Percentiles rank a stretch among this genome's conserved stretches.
Evolutionary conservation across 2,329 filamentous ascomycete species (phyloP).

Genomic region (Fusarium beomiforme): DNA sequence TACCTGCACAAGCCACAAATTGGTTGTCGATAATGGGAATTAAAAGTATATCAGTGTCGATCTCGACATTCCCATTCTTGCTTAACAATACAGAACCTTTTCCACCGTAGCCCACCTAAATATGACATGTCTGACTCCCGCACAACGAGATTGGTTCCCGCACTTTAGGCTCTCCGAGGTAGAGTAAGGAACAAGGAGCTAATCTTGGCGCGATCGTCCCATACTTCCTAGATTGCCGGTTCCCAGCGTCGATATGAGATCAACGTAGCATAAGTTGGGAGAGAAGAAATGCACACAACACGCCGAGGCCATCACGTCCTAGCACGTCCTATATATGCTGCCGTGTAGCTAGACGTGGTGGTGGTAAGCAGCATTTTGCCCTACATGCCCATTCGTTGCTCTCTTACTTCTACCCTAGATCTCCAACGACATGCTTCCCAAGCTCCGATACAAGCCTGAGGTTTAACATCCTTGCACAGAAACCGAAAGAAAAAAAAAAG

Average conservation of each 20-base stretch:
- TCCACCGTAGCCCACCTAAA: neutral
- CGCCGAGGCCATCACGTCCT: neutral
- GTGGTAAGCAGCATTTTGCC: neutral
- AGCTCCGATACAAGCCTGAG: conserved; percentile 12
- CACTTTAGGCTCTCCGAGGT: neutral
- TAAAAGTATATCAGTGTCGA: conserved; percentile 12
- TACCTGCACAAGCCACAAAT: conserved; percentile 22
- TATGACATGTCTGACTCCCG: conserved; percentile 25
- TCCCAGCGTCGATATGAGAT: conserved; percentile 25
- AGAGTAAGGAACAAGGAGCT: neutral
- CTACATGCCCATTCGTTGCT: conserved; percentile 17
- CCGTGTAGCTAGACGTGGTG: neutral
- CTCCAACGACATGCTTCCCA: neutral
- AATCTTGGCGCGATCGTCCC: conserved; percentile 11
- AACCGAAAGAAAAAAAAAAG: conserved; percentile 2
- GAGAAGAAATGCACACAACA: neutral
- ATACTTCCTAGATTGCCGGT: neutral
- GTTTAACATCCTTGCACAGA: conserved; percentile 17
- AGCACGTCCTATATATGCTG: conserved; percentile 3
- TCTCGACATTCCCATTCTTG: conserved; percentile 29
- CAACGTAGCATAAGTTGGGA: conserved; percentile 3
- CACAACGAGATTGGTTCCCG: conserved; percentile 12
- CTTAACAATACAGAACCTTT: neutral
- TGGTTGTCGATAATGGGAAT: conserved; percentile 18
- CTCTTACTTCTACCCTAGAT: conserved; percentile 23